Percentiles rank a stretch among this genome's conserved stretches.
These are phyloP conservation scores for Neurospora terricola DNA, from an alignment of 495 filamentous ascomycete species.

Conservation along the genomic window DNA sequence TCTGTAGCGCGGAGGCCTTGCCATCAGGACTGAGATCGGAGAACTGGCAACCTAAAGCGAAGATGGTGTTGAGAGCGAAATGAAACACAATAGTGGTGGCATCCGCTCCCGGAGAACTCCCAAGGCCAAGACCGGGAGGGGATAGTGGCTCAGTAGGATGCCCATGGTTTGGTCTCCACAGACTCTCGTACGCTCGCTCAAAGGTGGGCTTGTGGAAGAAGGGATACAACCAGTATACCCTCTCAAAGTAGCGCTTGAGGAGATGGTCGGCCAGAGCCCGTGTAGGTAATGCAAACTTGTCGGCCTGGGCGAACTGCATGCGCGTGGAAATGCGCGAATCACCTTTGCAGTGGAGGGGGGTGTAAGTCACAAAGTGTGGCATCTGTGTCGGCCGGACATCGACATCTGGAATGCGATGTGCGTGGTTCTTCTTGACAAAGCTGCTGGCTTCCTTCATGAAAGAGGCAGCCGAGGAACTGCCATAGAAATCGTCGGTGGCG, in stretches of 20 bases:
- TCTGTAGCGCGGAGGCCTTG: conserved; percentile 26
- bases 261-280: conserved; percentile 37
- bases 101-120: conserved; percentile 28
- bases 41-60: conserved; percentile 37
- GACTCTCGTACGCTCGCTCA: conserved; percentile 30
- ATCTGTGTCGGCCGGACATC: neutral
- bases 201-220: conserved; percentile 38
- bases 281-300: conserved; percentile 25
- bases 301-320: conserved; percentile 3
- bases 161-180: conserved; percentile 26
- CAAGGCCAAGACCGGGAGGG: conserved; percentile 26
- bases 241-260: conserved; percentile 30
- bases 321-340: neutral
- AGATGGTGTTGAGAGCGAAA: conserved; percentile 35
- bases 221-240: conserved; percentile 34
- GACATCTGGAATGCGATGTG: neutral
- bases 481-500: conserved; percentile 28
- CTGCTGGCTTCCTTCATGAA: conserved; percentile 32
- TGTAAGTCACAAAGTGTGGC: neutral
- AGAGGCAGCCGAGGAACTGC: conserved; percentile 32
- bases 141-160: conserved; percentile 5
- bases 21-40: conserved; percentile 28
- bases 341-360: neutral
- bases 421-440: conserved; percentile 14
- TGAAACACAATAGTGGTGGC: conserved; percentile 34